Conservation (phyloP, 2,329 filamentous ascomycete genomes). For the Nemania diffusa region DNA sequence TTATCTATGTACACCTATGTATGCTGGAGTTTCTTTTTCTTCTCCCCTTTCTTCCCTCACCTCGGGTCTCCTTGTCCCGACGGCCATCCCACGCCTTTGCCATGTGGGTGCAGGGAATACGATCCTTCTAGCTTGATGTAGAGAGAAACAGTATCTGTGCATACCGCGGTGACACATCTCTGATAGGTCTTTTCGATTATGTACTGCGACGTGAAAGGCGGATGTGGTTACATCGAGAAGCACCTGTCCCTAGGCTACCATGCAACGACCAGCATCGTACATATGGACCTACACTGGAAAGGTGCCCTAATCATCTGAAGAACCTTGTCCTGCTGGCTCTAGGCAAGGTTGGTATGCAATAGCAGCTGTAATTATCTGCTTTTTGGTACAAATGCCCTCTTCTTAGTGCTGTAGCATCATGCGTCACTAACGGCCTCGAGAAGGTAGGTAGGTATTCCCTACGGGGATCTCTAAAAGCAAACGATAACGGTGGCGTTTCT, state of each 20-base stretch:
- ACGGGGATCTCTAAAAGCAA: conserved; percentile 1
- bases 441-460: background rate
- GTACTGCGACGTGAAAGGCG: conserved; percentile 17
- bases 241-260: conserved; percentile 12
- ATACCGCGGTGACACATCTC: background rate
- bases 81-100: conserved; percentile 29
- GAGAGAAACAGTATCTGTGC: conserved; percentile 23
- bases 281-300: background rate
- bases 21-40: conserved; percentile 11
- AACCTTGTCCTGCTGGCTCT: conserved; percentile 10
- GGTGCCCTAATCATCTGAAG: conserved; percentile 19
- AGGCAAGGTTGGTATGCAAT: conserved; percentile 19
- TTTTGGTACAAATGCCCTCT: conserved; percentile 2
- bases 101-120: conserved; percentile 33
- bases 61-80: conserved; percentile 20
- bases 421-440: conserved; percentile 7
- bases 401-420: conserved; percentile 6
- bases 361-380: conserved; percentile 13
- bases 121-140: conserved; percentile 22
- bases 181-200: conserved; percentile 23
- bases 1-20: background rate
- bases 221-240: conserved; percentile 26
- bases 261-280: conserved; percentile 24
- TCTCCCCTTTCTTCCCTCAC: conserved; percentile 13
- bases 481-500: conserved; percentile 6